Base-by-base conservation (phyloP, 1,284 basidiomycete genomes). In the Irpex rosettiformis region DNA sequence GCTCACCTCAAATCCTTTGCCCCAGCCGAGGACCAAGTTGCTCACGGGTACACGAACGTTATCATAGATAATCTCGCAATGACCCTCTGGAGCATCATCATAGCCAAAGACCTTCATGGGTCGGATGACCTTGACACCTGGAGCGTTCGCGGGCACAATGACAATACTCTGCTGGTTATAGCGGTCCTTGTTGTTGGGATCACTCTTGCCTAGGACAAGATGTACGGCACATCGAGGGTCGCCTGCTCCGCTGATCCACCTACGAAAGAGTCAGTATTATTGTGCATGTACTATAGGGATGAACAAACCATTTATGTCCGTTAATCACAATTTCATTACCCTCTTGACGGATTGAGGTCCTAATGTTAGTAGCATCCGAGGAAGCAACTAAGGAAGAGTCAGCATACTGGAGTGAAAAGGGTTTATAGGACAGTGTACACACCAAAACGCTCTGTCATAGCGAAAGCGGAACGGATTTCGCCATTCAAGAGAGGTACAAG, bases 211-310 rank as follows among this genome's bases (percentile, higher is more conserved):
- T 79, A 99, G 90, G 47, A 98, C 92, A 56, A 99, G 85, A 72
- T 99, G 96, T 5, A 99, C 70, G 61, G 84, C 86, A 64, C 88
- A 92, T 59, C 96, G 83, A 49, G 94, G 94, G 73, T 99, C 96
- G 33, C 96, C 96, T 3, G 96, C 96, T 54, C 96, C 96, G 45
- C 93, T 95, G 73, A 98, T 98, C 90, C 93, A 98, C 92, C 88
- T 90, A 60, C 3, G 58, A 27, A 33, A 55, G 28, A 25, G 11
- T 51, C 24, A 24, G 60, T 62, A 43, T 57, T 6, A 51, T 18
- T 55, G 28, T 43, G 8, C n/a, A 29, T 45, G 22, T 27, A 52
- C 27, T 48, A 18, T 11, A 52, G 25, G 59, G 48, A n/a, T 40
- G 45, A 28, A 52, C 69, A 11, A 49, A 87, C 96, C 96, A 98